Conservation (phyloP, 306 rosid species). For the Adenanthera pavonina region DNA sequence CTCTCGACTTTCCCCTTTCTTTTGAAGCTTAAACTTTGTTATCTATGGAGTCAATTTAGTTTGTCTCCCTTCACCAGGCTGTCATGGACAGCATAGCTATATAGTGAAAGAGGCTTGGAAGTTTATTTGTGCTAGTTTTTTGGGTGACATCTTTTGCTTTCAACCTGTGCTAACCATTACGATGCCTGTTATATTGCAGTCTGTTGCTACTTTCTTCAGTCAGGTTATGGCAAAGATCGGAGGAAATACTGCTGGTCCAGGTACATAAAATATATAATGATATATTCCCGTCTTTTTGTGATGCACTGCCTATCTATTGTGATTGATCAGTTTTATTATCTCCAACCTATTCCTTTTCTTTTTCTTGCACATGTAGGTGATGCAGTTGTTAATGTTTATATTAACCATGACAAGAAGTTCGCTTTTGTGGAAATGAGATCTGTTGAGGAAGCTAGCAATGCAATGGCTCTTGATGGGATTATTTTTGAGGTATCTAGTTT, state of each 20-base stretch:
- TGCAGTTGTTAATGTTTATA: slow-evolving; percentile 97
- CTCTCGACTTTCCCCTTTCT: background rate
- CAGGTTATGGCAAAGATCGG: slow-evolving; percentile 97
- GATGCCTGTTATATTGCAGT: slow-evolving; percentile 62
- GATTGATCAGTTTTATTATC: background rate
- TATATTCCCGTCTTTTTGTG: background rate
- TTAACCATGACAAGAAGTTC: slow-evolving; percentile 97
- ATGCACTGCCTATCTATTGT: background rate
- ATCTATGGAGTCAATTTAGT: background rate
- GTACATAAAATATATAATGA: slow-evolving; percentile 42
- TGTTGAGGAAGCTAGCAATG: slow-evolving; percentile 99
- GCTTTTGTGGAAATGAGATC: slow-evolving; percentile 99
- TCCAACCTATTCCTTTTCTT: background rate
- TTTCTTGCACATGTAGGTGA: slow-evolving; percentile 63
- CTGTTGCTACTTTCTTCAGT: slow-evolving; percentile 97
- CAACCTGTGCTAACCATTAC: background rate
- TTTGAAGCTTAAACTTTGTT: background rate
- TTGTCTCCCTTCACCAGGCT: background rate
- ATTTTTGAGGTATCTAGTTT: slow-evolving; percentile 76
- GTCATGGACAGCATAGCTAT: background rate
- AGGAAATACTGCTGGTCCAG: slow-evolving; percentile 99
- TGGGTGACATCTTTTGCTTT: slow-evolving; percentile 20
- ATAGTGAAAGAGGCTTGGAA: too few species aligned
- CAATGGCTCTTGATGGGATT: slow-evolving; percentile 99
- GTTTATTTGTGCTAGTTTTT: background rate